phyloP scores from a whole-genome alignment of 176 grass and related monocot genomes.

The Oryza rufipogon region DNA sequence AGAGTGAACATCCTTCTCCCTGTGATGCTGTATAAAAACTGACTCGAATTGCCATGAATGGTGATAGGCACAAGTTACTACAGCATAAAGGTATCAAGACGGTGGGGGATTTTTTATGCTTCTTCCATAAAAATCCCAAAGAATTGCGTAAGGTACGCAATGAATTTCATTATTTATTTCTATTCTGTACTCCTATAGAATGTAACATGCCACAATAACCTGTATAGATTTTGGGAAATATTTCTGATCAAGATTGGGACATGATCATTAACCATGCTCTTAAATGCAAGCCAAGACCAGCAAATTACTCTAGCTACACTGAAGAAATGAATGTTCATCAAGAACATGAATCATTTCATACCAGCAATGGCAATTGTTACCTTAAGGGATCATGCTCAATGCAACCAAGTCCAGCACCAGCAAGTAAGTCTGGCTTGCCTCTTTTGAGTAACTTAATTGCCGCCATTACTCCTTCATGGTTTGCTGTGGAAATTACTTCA shows the following conservation, averaged over 20 bases:
- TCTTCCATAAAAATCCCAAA: neutral
- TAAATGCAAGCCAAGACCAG: constrained; percentile 18
- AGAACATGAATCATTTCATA: constrained; percentile 1
- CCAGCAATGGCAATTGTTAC: neutral
- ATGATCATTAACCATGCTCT: constrained; percentile 22
- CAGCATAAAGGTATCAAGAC: constrained; percentile 25
- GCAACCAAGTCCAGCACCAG: neutral
- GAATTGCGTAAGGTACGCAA: constrained; percentile 23
- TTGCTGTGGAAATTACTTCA: neutral
- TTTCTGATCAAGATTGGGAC: constrained; percentile 42
- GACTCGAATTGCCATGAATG: constrained; percentile 33
- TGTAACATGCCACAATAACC: neutral
- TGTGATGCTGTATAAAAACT: constrained; percentile 40
- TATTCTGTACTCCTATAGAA: neutral
- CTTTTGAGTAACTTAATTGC: neutral
- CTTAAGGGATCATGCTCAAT: constrained; percentile 4
- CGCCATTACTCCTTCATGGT: neutral
- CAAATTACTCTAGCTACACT: neutral
- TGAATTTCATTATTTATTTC: neutral
- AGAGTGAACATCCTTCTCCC: constrained; percentile 32
- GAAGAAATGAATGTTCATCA: neutral
- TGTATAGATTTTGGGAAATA: constrained; percentile 34
- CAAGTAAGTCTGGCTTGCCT: constrained; percentile 18
- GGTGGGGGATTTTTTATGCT: constrained; percentile 17
- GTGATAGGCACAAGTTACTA: constrained; percentile 29